Percentiles rank a stretch among this genome's conserved stretches.
Conservation (phyloP, 2,329 filamentous ascomycete genomes). For the Paraconiothyrium brasiliense region DNA sequence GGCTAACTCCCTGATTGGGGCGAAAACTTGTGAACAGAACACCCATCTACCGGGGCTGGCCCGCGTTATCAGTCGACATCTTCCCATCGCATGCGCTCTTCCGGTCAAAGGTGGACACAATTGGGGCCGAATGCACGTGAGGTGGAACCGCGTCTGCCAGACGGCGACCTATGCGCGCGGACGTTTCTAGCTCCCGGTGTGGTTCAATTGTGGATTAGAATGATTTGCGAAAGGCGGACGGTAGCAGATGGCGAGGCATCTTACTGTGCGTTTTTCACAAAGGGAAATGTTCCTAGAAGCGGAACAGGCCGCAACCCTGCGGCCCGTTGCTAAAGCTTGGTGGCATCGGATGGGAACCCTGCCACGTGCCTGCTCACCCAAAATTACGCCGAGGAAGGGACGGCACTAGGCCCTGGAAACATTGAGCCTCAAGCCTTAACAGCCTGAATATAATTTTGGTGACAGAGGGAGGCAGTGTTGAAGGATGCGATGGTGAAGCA, state of each 20-base stretch:
- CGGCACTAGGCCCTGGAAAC: slow-evolving; percentile 2
- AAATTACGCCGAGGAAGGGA: slow-evolving; percentile 9
- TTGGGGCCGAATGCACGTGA: slow-evolving; percentile 10
- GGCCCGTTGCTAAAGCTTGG: background rate
- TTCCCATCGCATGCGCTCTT: background rate
- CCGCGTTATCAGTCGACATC: slow-evolving; percentile 1
- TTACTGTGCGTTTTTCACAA: background rate
- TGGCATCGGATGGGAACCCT: background rate
- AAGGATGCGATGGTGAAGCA: slow-evolving; percentile 13
- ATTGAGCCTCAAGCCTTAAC: background rate
- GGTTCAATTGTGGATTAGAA: background rate
- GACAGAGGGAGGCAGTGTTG: slow-evolving; percentile 5
- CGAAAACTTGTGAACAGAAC: background rate
- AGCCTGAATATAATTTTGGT: slow-evolving; percentile 1
- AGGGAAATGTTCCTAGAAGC: background rate
- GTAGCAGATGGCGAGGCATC: background rate
- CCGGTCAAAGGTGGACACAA: slow-evolving; percentile 3
- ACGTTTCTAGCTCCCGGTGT: background rate
- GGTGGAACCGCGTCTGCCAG: slow-evolving; percentile 7
- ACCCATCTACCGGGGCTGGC: background rate
- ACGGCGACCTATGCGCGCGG: background rate
- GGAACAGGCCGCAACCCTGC: slow-evolving; percentile 10
- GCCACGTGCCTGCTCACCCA: no score
- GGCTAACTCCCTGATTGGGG: slow-evolving; percentile 10
- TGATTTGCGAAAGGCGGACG: slow-evolving; percentile 8